Evolutionary conservation across 306 rosid species (phyloP), one percentile per base, ranked within the genome.

Genomic region (Phaseolus lunatus): DNA sequence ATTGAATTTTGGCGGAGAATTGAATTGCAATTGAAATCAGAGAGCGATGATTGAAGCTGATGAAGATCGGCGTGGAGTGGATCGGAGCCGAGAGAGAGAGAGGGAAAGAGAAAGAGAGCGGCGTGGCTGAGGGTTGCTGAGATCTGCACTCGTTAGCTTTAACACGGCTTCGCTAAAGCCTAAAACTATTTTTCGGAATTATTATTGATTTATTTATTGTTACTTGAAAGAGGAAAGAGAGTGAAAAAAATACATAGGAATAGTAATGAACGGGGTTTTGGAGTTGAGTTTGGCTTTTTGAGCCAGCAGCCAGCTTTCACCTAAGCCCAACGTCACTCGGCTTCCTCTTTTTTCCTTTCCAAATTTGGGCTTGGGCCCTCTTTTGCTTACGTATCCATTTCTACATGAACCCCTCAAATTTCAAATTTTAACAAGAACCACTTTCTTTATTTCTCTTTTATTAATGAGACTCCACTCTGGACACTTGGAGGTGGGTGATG

Each of bases 41-140:
- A 79, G 84, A 78, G 48, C 13, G 92, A 15, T 75, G 84, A 61
- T 74, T 44, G 76, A 78, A 79, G 78, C 81, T 75, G 84, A 78
- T 7, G 73, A 37, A 67, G 83, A 78, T 85, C 86, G 86, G 89
- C 89, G 89, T 76, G 86, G 58, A 84, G 75, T 35, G 81, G 88
- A 85, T 82, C 89, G 67, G 76, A 86, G 89, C 89, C 89, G 89
- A 79, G 84, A 78, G 67, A 39, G 49, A 67, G 26, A 53, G 70
- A 44, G 35, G 33, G 44, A 43, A 4, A 43, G 44, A 39, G 9
- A 9, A 16, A 47, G 26, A 44, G 13, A 84, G 92, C 93, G 93
- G 92, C 84, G 87, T 88, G 68, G 84, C 76, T 76, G 82, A 65
- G 11, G 47, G 5, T 33, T 19, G 29, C 37, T 64, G 47, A 85